Percentiles rank a stretch among this genome's conserved stretches.
Evolutionary conservation across 305 asterid genomes (phyloP).

Genomic region (Solanum aculeatissimum): DNA sequence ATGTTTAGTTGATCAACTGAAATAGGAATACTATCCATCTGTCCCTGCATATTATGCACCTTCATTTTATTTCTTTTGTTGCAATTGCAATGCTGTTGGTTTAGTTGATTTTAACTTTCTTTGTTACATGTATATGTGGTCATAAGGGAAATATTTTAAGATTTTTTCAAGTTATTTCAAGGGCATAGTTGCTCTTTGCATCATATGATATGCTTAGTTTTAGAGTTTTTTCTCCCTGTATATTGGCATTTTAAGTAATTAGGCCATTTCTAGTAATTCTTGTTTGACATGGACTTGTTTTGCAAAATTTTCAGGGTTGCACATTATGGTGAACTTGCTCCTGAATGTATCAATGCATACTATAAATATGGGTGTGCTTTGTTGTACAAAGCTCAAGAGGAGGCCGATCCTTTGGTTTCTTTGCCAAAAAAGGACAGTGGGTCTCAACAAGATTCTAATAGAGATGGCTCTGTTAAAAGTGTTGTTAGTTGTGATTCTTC

Average conservation of each 20-base stretch:
- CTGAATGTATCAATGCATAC: conserved; percentile 69
- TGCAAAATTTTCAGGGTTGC: conserved; percentile 35
- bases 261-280: background rate
- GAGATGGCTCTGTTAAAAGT: conserved; percentile 29
- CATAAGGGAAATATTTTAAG: background rate
- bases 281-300: background rate
- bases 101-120: background rate
- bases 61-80: background rate
- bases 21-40: background rate
- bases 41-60: background rate
- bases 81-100: background rate
- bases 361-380: conserved; percentile 65
- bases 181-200: background rate
- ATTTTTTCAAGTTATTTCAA: background rate
- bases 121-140: background rate
- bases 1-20: background rate
- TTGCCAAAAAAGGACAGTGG: conserved; percentile 23
- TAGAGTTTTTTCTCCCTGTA: background rate
- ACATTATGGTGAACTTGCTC: conserved; percentile 82
- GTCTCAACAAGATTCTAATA: conserved; percentile 13
- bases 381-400: conserved; percentile 69
- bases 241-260: background rate
- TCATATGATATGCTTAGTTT: background rate
- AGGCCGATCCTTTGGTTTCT: conserved; percentile 38
- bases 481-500: conserved; percentile 23